These are phyloP conservation scores for Wallacemonas sp. DNA, from an alignment of 208 protist species.

Conservation along the genomic window DNA sequence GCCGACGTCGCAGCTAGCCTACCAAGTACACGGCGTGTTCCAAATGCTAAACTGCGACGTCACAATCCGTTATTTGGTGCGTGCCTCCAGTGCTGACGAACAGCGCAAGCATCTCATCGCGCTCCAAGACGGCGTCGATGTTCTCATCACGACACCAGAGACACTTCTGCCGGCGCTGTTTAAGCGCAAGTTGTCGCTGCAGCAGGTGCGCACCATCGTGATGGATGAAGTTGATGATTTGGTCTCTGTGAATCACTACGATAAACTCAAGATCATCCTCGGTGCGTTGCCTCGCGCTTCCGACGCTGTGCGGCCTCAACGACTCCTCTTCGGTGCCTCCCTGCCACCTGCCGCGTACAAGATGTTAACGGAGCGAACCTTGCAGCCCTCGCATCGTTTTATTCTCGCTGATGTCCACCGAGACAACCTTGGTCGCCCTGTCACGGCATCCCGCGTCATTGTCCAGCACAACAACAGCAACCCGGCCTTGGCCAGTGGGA, in stretches of 20 bases:
- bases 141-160: constrained; percentile 74
- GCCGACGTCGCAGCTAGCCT: constrained; percentile 66
- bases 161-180: constrained; percentile 71
- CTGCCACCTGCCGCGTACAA: constrained; percentile 74
- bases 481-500: no score
- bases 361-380: constrained; percentile 72
- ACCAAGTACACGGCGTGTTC: constrained; percentile 55
- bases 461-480: no score
- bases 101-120: constrained; percentile 54
- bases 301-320: constrained; percentile 60
- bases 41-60: constrained; percentile 48
- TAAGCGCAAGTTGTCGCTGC: constrained; percentile 67
- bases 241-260: constrained; percentile 84
- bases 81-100: constrained; percentile 67
- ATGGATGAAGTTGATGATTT: constrained; percentile 87
- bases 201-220: constrained; percentile 58
- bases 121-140: constrained; percentile 60
- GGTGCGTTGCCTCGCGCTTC: constrained; percentile 55
- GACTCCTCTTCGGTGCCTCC: constrained; percentile 66
- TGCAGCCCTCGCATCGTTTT: constrained; percentile 81
- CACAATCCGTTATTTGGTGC: constrained; percentile 60
- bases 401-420: constrained; percentile 54
- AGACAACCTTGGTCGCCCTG: constrained; percentile 35
- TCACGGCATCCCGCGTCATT: constrained; percentile 3
- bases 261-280: constrained; percentile 79